Base-by-base conservation (phyloP, 2,329 filamentous ascomycete species). In the Ceratocystis smalleyi region DNA sequence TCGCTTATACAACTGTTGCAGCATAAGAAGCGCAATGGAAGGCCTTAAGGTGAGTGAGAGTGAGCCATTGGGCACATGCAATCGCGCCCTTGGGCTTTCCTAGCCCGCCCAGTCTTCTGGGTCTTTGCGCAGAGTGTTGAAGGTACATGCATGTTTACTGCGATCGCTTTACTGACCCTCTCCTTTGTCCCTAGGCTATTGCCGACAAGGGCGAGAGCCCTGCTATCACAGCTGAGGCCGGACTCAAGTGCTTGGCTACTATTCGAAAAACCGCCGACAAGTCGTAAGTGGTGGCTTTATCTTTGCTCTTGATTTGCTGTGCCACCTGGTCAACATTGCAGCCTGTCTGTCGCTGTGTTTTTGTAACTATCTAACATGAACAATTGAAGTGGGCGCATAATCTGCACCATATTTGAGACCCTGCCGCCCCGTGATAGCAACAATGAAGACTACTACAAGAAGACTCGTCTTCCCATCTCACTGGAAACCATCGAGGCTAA, bases 191-290 rank as follows among this genome's bases (percentile, higher is more conserved):
- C 4, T 82, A 65, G 66, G 63, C 63, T 32, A 67, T 67, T 61
- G 66, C 66, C 32, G 73, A 76, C 59, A 75, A 79, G 65, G 78
- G 77, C 68, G 87, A 91, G 74, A 84, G 81, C 17, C 74, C 76
- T 63, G 84, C 88, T 72, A 84, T 84, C 17, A 91, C 88, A 2
- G 85, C 84, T 15, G 80, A 84, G 64, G 82, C 84, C 70, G 90
- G 90, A 45, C 75, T 89, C 69, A 82, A 81, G 68, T 88, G 95
- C 71, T 76, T 95, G 55, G 84, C 89, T 63, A 84, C 86, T 71
- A 82, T 95, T 71, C 85, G 85, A 69, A 80, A 83, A 68, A 89
- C 88, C 24, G 83, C 84, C 68, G 90, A 95, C 74, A 95, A 95
- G 77, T 88, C 81, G 89, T 92, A 79, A 71, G 82, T 77, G 59